These are phyloP conservation scores for Auriscalpium vulgare DNA, from an alignment of 768 basidiomycete genomes.

Conservation along the genomic window DNA sequence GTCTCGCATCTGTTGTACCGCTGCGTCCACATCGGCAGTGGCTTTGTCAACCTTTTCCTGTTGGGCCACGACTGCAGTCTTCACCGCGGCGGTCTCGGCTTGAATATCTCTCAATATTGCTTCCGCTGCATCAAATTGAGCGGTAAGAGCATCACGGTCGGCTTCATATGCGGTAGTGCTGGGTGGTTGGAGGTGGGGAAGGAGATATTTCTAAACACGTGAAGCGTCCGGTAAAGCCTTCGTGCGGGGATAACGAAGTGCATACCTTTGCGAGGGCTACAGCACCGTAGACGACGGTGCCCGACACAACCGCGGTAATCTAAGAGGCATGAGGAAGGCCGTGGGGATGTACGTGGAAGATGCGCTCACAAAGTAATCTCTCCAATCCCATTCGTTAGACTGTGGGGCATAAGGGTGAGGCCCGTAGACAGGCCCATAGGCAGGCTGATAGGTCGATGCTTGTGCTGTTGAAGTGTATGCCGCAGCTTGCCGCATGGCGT, in stretches of 20 bases:
- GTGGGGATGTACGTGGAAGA: constrained; percentile 7
- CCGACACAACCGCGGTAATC: constrained; percentile 92
- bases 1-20: constrained; percentile 67
- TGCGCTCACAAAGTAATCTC: constrained; percentile 86
- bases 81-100: constrained; percentile 63
- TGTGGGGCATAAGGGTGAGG: constrained; percentile 37
- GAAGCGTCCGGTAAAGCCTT: constrained; percentile 1
- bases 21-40: constrained; percentile 62
- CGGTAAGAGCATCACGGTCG: constrained; percentile 75
- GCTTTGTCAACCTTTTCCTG: constrained; percentile 62
- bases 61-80: constrained; percentile 69
- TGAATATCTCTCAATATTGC: constrained; percentile 76
- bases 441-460: constrained; percentile 11
- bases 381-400: constrained; percentile 77
- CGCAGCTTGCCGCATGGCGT: constrained; percentile 63
- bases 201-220: constrained; percentile 69
- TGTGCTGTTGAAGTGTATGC: constrained; percentile 16
- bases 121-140: constrained; percentile 87
- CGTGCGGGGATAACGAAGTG: not conserved
- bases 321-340: constrained; percentile 24
- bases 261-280: constrained; percentile 68
- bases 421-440: constrained; percentile 38
- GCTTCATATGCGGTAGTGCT: constrained; percentile 82
- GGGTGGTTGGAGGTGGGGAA: constrained; percentile 88
- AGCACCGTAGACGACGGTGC: constrained; percentile 75